phyloP scores from a whole-genome alignment of 75 land plant species.

The Pinus albicaulis region DNA sequence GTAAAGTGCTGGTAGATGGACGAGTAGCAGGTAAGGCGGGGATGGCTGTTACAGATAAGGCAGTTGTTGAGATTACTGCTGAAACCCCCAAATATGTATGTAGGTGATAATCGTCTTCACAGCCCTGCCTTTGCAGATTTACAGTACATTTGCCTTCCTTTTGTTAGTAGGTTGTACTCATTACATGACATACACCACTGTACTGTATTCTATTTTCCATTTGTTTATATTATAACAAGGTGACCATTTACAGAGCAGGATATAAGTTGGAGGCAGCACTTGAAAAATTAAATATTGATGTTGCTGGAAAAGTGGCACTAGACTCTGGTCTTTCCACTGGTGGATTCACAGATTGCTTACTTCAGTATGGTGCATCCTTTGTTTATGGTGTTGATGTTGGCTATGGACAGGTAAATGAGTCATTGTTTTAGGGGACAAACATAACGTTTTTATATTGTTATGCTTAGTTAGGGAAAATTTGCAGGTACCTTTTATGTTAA shows the following conservation, averaged over 20 bases:
- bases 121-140: neutral
- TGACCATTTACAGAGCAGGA: slow-evolving; percentile 73
- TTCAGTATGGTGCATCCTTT: slow-evolving; percentile 86
- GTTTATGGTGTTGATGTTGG: slow-evolving; percentile 99
- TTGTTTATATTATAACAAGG: neutral
- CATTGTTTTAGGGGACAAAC: neutral
- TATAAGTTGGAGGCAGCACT: slow-evolving; percentile 94
- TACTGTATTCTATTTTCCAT: neutral
- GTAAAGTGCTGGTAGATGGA: slow-evolving; percentile 92
- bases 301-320: slow-evolving; percentile 78
- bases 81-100: slow-evolving; percentile 96
- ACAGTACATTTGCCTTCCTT: slow-evolving; percentile 8
- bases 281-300: slow-evolving; percentile 72
- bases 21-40: slow-evolving; percentile 77
- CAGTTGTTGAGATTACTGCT: slow-evolving; percentile 75
- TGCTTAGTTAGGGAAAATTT: neutral
- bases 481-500: neutral
- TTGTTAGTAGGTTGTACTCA: neutral
- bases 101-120: slow-evolving; percentile 58
- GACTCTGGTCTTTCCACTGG: slow-evolving; percentile 98
- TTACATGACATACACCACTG: neutral
- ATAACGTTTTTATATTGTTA: neutral
- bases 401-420: slow-evolving; percentile 82
- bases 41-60: slow-evolving; percentile 63
- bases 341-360: slow-evolving; percentile 96